A percentile compares a stretch with the other conserved stretches of the same genome.
Evolutionary conservation across 2,329 filamentous ascomycete species (phyloP).

Genomic region (Diplodia corticola): DNA sequence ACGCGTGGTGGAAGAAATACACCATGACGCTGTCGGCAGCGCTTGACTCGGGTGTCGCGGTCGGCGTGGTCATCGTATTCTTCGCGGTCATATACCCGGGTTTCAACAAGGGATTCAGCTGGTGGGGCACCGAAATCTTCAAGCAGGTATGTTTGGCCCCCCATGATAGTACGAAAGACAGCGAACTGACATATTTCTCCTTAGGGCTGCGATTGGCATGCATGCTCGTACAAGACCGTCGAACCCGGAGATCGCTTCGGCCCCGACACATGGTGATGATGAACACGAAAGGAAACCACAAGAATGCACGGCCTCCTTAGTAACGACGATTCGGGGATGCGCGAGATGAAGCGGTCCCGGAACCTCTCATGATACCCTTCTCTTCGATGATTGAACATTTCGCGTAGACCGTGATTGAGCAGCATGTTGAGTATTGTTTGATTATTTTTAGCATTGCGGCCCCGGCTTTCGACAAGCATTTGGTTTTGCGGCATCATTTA

Average conservation of each 20-base stretch:
- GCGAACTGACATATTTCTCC: neutral
- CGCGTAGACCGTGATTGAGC: conserved; percentile 14
- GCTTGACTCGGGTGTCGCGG: conserved; percentile 78
- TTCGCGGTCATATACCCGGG: conserved; percentile 85
- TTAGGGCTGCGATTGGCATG: conserved; percentile 78
- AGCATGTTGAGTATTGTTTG: conserved; percentile 7
- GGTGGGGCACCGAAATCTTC: conserved; percentile 89
- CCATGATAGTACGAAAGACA: conserved; percentile 20
- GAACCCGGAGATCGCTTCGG: conserved; percentile 38
- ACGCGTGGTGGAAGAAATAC: conserved; percentile 86
- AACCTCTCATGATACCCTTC: conserved; percentile 11
- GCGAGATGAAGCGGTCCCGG: neutral
- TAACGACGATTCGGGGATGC: neutral
- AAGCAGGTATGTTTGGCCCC: conserved; percentile 55
- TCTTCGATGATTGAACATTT: conserved; percentile 6
- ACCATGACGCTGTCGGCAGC: conserved; percentile 86
- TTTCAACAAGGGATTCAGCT: conserved; percentile 69
- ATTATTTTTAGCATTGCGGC: neutral
- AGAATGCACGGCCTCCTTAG: neutral
- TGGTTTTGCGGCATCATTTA: neutral
- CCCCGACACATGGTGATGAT: conserved; percentile 33
- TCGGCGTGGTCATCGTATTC: conserved; percentile 80
- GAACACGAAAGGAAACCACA: neutral
- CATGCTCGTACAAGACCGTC: conserved; percentile 69
- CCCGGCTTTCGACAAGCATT: neutral